Conservation (phyloP, 768 basidiomycete species). For the Auricularia heimuer region DNA sequence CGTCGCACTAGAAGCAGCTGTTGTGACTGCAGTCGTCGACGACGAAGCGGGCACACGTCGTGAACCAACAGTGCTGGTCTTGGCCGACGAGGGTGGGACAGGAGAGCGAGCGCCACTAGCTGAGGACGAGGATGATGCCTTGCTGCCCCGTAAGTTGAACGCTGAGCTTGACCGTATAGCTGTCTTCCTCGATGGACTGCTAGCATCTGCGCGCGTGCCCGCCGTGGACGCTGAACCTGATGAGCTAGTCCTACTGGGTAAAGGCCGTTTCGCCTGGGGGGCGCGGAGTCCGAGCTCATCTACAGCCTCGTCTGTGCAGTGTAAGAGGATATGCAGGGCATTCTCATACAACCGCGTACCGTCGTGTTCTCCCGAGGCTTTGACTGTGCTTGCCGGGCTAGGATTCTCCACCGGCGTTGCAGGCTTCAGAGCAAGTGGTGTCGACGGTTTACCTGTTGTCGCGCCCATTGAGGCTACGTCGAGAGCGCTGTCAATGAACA, state of each 20-base stretch:
- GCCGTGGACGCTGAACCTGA: too few species aligned
- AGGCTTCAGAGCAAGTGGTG: neutral
- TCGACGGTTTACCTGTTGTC: neutral
- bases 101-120: too few species aligned
- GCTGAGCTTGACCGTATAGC: too few species aligned
- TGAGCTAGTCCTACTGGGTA: too few species aligned
- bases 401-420: neutral
- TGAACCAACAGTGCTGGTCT: neutral
- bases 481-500: neutral
- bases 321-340: neutral
- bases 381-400: neutral
- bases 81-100: too few species aligned
- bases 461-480: neutral
- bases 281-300: neutral
- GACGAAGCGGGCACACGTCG: neutral
- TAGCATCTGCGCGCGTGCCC: too few species aligned
- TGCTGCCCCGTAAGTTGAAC: too few species aligned
- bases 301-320: neutral
- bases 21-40: neutral
- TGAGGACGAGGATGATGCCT: too few species aligned
- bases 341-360: neutral
- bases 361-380: neutral
- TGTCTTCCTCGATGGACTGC: too few species aligned
- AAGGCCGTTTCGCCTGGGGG: neutral
- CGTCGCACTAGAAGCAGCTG: neutral